Evolutionary conservation across 352 stramenopile genomes (phyloP), one percentile per base, ranked within the genome.

Genomic region (Pythium insidiosum): DNA sequence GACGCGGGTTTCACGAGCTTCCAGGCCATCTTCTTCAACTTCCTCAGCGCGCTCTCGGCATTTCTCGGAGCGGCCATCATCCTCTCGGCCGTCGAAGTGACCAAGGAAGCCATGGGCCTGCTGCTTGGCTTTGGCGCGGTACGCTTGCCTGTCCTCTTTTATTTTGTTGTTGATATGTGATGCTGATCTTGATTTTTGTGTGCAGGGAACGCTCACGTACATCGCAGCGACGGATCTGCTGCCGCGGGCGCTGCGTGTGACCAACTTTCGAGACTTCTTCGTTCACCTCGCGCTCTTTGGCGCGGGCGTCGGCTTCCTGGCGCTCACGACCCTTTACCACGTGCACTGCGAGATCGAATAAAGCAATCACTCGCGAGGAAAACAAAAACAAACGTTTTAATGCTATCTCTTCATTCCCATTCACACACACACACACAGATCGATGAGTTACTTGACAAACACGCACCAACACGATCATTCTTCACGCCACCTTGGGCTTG

Each of bases 241-340:
- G 18, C 67, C 69, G 36, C 56, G 66, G n/a, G 66, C 73, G 22
- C 51, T 76, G 9, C 62, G 53, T 19, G 66, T 71, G 41, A 62
- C 77, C 47, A 67, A 82, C 3, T 41, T 66, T 16, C 43, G 40
- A 10, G 50, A 77, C 35, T 69, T 77, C 36, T 56, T 66, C 26
- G 24, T 53, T 1, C 49, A 61, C 29, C 24, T 80, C 18, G 9
- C 68, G 29, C 69, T 68, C 22, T 88, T 94, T 35, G 68, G 63
- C 31, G 31, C 84, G 26, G 85, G 83, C 18, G 60, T 77, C 10
- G 56, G 88, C 26, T 59, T 70, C 9, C 80, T 96, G 61, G 85
- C 75, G 23, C 67, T 96, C 25, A 76, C 89, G 43, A 73, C 91
- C 24, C 46, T 96, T 20, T 75, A 96, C 50, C 82, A 96, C 54